These are phyloP conservation scores for Eutypella sp. DNA, from an alignment of 2,329 filamentous ascomycete species.

Conservation along the genomic window DNA sequence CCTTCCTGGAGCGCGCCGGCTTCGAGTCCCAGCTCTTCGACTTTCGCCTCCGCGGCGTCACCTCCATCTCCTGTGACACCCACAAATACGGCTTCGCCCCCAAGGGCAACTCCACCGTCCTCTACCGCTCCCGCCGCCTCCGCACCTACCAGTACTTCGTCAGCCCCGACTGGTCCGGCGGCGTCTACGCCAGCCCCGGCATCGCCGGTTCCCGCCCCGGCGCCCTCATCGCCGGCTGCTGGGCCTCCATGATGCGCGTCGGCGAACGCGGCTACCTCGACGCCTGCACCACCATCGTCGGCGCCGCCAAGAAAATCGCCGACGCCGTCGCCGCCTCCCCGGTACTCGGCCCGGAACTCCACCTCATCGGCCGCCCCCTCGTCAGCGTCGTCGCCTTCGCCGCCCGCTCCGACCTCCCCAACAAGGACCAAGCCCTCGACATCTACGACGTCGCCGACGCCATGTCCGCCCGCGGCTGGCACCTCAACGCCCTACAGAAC, in stretches of 20 bases:
- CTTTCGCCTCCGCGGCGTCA: conserved; percentile 90
- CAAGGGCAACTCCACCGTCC: conserved; percentile 89
- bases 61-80: conserved; percentile 92
- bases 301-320: conserved; percentile 76
- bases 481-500: conserved; percentile 88
- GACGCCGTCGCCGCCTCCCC: conserved; percentile 67
- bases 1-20: conserved; percentile 87
- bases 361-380: conserved; percentile 76
- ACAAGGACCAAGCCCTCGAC: conserved; percentile 54
- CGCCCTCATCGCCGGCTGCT: conserved; percentile 91
- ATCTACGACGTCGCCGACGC: conserved; percentile 92
- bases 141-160: conserved; percentile 96
- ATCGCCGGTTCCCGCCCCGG: conserved; percentile 90
- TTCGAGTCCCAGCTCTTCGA: conserved; percentile 88
- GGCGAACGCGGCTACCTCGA: conserved; percentile 86
- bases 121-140: conserved; percentile 77
- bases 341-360: conserved; percentile 64
- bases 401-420: conserved; percentile 73
- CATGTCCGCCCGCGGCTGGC: conserved; percentile 83
- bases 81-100: conserved; percentile 99
- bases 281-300: conserved; percentile 83
- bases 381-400: conserved; percentile 89
- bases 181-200: conserved; percentile 89
- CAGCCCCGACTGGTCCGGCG: conserved; percentile 88
- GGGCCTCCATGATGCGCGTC: conserved; percentile 84